Percentiles rank a stretch among this genome's conserved stretches.
Conservation (phyloP, 2,329 filamentous ascomycete genomes). For the Claviceps sp. region DNA sequence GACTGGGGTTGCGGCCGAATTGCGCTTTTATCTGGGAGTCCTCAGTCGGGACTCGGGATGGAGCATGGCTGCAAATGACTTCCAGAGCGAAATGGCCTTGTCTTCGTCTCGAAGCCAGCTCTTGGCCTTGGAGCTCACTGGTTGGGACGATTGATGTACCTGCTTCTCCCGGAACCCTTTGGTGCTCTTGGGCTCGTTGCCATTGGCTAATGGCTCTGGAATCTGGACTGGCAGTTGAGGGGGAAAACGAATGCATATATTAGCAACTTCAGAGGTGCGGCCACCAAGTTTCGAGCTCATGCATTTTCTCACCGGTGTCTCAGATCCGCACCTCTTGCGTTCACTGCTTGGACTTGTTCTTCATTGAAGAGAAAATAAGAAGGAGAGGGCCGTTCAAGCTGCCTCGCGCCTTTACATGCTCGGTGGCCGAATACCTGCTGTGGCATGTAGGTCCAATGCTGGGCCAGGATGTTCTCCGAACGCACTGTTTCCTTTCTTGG, state of each 20-base stretch:
- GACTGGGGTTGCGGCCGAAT: too few relatives aligned
- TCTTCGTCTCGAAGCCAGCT: too few relatives aligned
- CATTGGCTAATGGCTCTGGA: neutral
- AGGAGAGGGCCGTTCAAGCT: too few relatives aligned
- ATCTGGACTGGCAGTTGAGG: neutral
- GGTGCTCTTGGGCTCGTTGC: neutral
- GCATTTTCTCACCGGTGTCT: slow-evolving; percentile 5
- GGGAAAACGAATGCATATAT: neutral
- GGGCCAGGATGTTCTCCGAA: neutral
- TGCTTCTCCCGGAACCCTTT: neutral
- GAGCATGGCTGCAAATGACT: too few relatives aligned
- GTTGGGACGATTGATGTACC: neutral
- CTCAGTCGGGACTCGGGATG: too few relatives aligned
- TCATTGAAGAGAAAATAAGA: neutral
- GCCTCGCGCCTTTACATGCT: neutral
- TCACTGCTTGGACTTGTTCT: neutral
- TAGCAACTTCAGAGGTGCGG: neutral
- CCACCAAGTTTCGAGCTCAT: neutral
- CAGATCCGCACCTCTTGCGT: neutral
- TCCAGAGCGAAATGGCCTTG: too few relatives aligned
- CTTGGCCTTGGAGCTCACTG: too few relatives aligned
- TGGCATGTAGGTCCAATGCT: neutral
- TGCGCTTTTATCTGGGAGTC: too few relatives aligned
- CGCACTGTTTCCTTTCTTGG: neutral
- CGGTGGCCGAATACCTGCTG: neutral